Conservation (phyloP, 2,329 filamentous ascomycete species). For the Hypoxylon sp. region DNA sequence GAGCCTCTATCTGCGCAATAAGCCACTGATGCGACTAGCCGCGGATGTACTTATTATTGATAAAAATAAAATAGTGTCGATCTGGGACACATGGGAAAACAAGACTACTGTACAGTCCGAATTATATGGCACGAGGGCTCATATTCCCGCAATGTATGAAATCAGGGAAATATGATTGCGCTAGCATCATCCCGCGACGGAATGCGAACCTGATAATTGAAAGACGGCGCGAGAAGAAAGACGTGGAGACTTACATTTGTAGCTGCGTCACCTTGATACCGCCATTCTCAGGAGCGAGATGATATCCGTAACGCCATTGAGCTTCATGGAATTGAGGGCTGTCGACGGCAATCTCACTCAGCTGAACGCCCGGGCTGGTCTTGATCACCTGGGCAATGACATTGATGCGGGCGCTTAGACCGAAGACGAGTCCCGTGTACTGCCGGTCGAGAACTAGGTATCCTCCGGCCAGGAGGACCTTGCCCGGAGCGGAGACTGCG, state of each 20-base stretch:
- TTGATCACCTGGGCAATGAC: slow-evolving; percentile 69
- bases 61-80: slow-evolving; percentile 5
- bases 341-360: slow-evolving; percentile 82
- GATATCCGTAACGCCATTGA: slow-evolving; percentile 88
- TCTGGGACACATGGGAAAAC: slow-evolving; percentile 9
- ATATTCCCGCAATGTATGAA: not conserved
- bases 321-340: slow-evolving; percentile 93
- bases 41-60: not conserved
- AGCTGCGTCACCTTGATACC: slow-evolving; percentile 86
- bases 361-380: slow-evolving; percentile 72
- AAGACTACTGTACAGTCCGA: not conserved
- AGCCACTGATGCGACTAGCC: slow-evolving; percentile 18
- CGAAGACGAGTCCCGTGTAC: slow-evolving; percentile 82
- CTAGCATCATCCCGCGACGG: not conserved
- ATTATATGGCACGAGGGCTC: not conserved
- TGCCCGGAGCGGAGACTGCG: slow-evolving; percentile 91
- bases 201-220: not conserved
- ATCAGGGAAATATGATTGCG: not conserved
- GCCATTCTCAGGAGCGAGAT: slow-evolving; percentile 75
- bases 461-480: slow-evolving; percentile 93
- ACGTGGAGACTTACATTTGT: slow-evolving; percentile 72
- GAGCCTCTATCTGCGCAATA: slow-evolving; percentile 56
- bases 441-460: slow-evolving; percentile 92
- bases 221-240: not conserved
- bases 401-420: slow-evolving; percentile 76